Percentiles rank a stretch among this genome's conserved stretches.
phyloP scores from a whole-genome alignment of 73 alveolate species.

The Urostyla sp. region DNA sequence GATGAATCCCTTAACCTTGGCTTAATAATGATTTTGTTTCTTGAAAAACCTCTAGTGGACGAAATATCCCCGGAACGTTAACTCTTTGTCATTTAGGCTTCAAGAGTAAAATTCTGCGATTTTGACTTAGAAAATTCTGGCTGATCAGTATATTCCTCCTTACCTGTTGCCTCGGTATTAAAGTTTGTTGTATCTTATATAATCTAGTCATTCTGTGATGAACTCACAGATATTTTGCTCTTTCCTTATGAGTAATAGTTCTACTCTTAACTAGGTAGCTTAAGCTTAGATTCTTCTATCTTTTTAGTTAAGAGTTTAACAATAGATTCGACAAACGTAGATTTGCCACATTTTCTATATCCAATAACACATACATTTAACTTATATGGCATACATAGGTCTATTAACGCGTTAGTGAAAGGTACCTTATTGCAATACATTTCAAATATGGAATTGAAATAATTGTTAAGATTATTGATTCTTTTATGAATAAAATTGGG shows the following conservation, averaged over 20 bases:
- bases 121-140: neutral
- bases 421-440: constrained; percentile 29
- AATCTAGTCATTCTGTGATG: neutral
- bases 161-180: neutral
- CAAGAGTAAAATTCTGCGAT: too few species aligned
- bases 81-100: too few species aligned
- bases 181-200: too few species aligned
- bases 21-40: too few species aligned
- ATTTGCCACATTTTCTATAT: constrained; percentile 11
- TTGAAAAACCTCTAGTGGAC: too few species aligned
- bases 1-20: too few species aligned
- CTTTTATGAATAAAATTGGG: constrained; percentile 6
- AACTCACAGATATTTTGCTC: neutral
- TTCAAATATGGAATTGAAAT: neutral
- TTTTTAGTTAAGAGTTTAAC: constrained; percentile 16
- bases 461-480: neutral
- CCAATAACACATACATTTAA: constrained; percentile 41
- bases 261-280: constrained; percentile 11
- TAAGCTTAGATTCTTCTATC: too few species aligned
- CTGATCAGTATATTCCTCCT: neutral
- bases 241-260: neutral
- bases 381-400: constrained; percentile 28
- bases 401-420: constrained; percentile 30
- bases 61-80: too few species aligned
- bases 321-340: neutral